Percentiles rank a stretch among this genome's conserved stretches.
Evolutionary conservation across 306 rosid genomes (phyloP).

Genomic region (Neltuma alba): DNA sequence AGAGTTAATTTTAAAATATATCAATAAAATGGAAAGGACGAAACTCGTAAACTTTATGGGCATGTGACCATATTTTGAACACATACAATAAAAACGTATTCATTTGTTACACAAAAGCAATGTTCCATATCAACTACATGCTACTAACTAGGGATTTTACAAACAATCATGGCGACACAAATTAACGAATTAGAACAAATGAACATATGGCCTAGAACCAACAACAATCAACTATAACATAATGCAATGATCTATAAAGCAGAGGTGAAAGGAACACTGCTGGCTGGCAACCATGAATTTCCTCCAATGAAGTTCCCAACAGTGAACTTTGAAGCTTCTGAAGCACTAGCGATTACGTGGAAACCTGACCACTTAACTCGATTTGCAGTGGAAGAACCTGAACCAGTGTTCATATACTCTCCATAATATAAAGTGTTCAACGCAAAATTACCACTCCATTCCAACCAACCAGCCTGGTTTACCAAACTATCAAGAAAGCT

Average conservation of each 20-base stretch:
- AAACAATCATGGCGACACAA: no score
- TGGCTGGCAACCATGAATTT: slow-evolving; percentile 47
- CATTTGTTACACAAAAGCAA: no score
- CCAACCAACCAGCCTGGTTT: slow-evolving; percentile 57
- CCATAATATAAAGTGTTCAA: slow-evolving; percentile 46
- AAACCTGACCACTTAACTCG: slow-evolving; percentile 54
- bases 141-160: no score
- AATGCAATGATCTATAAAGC: slow-evolving; percentile 7
- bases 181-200: no score
- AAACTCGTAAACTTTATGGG: no score
- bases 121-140: no score
- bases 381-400: slow-evolving; percentile 48
- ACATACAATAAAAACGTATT: no score
- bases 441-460: slow-evolving; percentile 60
- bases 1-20: no score
- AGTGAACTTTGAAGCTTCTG: slow-evolving; percentile 53
- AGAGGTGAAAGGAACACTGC: slow-evolving; percentile 50
- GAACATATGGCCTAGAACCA: neutral
- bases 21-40: no score
- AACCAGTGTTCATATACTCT: slow-evolving; percentile 47
- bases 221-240: no score
- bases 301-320: slow-evolving; percentile 54
- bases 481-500: slow-evolving; percentile 48
- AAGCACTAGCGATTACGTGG: slow-evolving; percentile 44
- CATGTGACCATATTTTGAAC: no score